phyloP scores from a whole-genome alignment of 345 rosid genomes.

The Citropsis articulata region DNA sequence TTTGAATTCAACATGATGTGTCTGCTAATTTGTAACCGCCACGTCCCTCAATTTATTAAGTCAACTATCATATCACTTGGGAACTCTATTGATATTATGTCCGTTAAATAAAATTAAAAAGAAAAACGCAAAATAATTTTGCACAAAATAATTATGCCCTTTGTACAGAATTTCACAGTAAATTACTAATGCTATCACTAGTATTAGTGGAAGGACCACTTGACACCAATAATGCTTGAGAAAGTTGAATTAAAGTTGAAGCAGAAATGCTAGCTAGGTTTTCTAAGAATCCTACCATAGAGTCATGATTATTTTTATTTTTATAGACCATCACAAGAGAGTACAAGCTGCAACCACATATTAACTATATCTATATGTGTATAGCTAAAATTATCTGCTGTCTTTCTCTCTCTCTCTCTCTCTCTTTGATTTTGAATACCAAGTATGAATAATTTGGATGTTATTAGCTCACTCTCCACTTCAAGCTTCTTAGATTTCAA shows the following conservation, averaged over 20 bases:
- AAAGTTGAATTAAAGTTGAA: neutral
- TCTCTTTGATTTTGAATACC: neutral
- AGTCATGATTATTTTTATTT: neutral
- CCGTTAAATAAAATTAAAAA: neutral
- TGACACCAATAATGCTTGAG: neutral
- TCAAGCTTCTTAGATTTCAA: neutral
- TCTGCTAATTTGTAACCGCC: no score
- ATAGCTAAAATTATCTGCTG: no score
- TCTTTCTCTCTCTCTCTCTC: neutral
- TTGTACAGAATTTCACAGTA: neutral
- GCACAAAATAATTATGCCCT: neutral
- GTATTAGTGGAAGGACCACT: slow-evolving; percentile 12
- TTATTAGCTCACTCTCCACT: neutral
- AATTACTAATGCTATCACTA: neutral
- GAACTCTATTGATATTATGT: no score
- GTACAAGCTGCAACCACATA: neutral
- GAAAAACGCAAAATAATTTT: neutral
- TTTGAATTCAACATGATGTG: no score
- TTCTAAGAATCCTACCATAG: neutral
- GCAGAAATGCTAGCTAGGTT: neutral
- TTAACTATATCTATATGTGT: no score
- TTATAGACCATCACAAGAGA: neutral
- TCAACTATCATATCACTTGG: no score
- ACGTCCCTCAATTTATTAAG: no score
- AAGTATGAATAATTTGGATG: neutral